phyloP scores from a whole-genome alignment of 2,329 filamentous ascomycete species.

The Hyphodiscus sp. region DNA sequence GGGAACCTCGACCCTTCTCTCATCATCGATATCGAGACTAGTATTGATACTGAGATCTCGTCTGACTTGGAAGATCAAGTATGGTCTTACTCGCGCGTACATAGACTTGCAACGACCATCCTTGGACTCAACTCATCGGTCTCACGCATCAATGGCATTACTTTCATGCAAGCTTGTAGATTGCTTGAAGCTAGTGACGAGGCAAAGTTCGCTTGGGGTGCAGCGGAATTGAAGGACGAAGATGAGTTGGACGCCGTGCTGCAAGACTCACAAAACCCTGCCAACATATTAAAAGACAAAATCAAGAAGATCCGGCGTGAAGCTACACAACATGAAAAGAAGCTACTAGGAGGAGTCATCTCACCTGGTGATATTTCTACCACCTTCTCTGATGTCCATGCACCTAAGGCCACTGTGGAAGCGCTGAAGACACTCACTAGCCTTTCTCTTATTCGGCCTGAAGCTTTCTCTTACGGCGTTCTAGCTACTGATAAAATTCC shows the following conservation, averaged over 20 bases:
- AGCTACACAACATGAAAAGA: constrained; percentile 74
- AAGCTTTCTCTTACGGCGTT: constrained; percentile 95
- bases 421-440: constrained; percentile 85
- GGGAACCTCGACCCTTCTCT: constrained; percentile 15
- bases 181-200: constrained; percentile 40
- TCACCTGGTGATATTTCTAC: constrained; percentile 76
- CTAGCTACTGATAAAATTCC: constrained; percentile 86
- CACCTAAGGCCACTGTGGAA: constrained; percentile 73
- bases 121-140: constrained; percentile 35
- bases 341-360: constrained; percentile 73
- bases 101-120: constrained; percentile 48
- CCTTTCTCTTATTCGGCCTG: constrained; percentile 77
- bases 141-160: constrained; percentile 30
- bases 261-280: constrained; percentile 17
- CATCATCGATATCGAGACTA: constrained; percentile 22
- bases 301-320: constrained; percentile 46
- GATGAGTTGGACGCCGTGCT: constrained; percentile 8
- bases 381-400: constrained; percentile 83
- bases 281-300: constrained; percentile 31
- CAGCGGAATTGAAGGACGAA: constrained; percentile 35
- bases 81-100: constrained; percentile 53
- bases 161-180: constrained; percentile 33
- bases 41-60: constrained; percentile 20
- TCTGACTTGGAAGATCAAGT: constrained; percentile 44
- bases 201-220: constrained; percentile 37